phyloP scores from a whole-genome alignment of 306 rosid species.

The Fragaria iinumae region DNA sequence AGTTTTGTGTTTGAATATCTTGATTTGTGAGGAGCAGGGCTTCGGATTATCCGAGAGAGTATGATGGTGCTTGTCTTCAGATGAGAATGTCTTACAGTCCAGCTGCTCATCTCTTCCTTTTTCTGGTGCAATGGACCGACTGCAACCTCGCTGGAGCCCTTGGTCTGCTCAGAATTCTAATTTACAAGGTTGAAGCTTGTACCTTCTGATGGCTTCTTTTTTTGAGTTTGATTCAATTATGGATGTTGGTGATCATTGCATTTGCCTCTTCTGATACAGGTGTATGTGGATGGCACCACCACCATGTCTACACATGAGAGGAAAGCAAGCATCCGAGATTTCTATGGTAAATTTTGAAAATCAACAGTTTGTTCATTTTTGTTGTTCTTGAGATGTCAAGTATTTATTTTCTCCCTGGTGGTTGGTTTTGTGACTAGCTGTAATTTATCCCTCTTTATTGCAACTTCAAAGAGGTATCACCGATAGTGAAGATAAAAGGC shows the following conservation, averaged over 20 bases:
- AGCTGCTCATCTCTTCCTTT: constrained; percentile 88
- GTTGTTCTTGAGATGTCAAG: background rate
- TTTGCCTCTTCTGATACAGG: constrained; percentile 46
- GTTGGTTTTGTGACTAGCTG: constrained; percentile 47
- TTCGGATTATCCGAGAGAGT: constrained; percentile 79
- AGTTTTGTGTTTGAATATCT: background rate
- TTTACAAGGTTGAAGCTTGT: constrained; percentile 65
- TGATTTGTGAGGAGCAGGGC: constrained; percentile 57
- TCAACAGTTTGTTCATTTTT: background rate
- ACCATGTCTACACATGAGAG: constrained; percentile 95
- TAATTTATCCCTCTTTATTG: constrained; percentile 82
- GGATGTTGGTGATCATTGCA: constrained; percentile 26
- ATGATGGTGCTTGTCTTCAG: constrained; percentile 96
- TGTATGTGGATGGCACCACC: constrained; percentile 93
- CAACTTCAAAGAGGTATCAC: constrained; percentile 90
- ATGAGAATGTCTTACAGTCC: constrained; percentile 99
- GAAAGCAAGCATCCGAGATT: constrained; percentile 91
- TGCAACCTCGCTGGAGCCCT: constrained; percentile 95
- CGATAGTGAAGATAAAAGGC: constrained; percentile 82
- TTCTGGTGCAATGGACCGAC: constrained; percentile 93
- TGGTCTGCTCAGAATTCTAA: constrained; percentile 83
- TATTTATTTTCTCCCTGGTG: constrained; percentile 26
- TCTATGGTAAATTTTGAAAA: constrained; percentile 59
- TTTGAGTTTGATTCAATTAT: constrained; percentile 22
- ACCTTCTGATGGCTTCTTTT: background rate